phyloP scores from a whole-genome alignment of 176 grass and related monocot species.

The Eleusine indica region DNA sequence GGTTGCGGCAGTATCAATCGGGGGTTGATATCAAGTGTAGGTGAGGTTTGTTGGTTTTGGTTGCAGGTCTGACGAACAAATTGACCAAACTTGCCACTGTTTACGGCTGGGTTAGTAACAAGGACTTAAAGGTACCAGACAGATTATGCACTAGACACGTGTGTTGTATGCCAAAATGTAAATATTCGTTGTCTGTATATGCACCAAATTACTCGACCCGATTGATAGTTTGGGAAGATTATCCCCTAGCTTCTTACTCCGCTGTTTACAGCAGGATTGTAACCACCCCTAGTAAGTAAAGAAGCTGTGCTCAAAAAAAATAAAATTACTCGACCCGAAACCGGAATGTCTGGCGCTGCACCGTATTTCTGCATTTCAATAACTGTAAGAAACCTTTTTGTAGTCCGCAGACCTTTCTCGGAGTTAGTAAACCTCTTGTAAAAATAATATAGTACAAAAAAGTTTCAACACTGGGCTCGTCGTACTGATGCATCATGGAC shows the following conservation, averaged over 20 bases:
- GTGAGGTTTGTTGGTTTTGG: conserved; percentile 51
- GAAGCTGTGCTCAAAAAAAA: too few species aligned
- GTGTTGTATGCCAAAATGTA: not conserved
- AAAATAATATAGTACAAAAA: not conserved
- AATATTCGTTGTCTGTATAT: not conserved
- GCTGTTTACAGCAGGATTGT: too few species aligned
- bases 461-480: too few species aligned
- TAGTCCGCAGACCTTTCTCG: not conserved
- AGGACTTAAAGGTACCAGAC: not conserved
- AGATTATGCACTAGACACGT: not conserved
- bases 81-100: conserved; percentile 47
- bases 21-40: conserved; percentile 21
- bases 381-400: not conserved
- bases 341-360: not conserved
- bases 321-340: not conserved
- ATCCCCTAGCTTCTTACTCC: too few species aligned
- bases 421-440: not conserved
- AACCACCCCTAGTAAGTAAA: too few species aligned
- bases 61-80: conserved; percentile 22
- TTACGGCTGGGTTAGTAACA: not conserved
- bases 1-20: conserved; percentile 2
- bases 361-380: not conserved
- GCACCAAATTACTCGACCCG: not conserved
- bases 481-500: too few species aligned
- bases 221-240: too few species aligned